Evolutionary conservation across 1,139 yeast genomes (phyloP), one percentile per base, ranked within the genome.

Genomic region (Yamadazyma jaroonii): DNA sequence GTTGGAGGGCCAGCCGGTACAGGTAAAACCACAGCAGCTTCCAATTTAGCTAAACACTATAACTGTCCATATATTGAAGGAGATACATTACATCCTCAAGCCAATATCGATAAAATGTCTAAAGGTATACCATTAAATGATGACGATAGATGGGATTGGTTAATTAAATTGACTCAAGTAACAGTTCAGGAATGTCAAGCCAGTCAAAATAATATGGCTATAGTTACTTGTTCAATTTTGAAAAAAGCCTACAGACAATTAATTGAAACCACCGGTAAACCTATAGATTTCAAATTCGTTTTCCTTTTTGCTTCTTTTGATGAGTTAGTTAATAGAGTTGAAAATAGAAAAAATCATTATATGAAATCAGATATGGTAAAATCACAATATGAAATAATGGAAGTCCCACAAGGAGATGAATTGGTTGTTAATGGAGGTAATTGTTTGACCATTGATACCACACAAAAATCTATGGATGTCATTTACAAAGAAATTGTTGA

Each of bases 1-100:
- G 74, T 71, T 12, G 96, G 94, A 2, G 98, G 98, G 0, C 96
- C 97, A 2, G 89, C 96, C 0, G 97, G 97, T 9, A 84, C 95
- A 3, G 97, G 97, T 2, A 90, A 90, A 58, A 74, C 94, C 24
- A 86, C 96, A 2, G 74, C 85, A 22, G 95, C 88, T 0, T 62
- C 62, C n/a, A 52, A 61, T 14, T 55, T 90, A 25, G 58, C 84
- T 1, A 43, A 59, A 14, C 50, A 59, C 26, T 64, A 72, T 32
- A 49, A 60, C 2, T 72, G 83, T 40, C 73, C 79, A 2, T 87
- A 78, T 52, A 61, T 89, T 11, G 98, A 92, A 57, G 98, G 97
- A 8, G 98, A 92, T 56, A 63, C 68, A 3, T 69, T 84, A 26
- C 97, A 90, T 56, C 89, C 95, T 0, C 56, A 63, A 36, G 78